phyloP scores from a whole-genome alignment of 352 stramenopile genomes.

The Globisporangium irregulare region DNA sequence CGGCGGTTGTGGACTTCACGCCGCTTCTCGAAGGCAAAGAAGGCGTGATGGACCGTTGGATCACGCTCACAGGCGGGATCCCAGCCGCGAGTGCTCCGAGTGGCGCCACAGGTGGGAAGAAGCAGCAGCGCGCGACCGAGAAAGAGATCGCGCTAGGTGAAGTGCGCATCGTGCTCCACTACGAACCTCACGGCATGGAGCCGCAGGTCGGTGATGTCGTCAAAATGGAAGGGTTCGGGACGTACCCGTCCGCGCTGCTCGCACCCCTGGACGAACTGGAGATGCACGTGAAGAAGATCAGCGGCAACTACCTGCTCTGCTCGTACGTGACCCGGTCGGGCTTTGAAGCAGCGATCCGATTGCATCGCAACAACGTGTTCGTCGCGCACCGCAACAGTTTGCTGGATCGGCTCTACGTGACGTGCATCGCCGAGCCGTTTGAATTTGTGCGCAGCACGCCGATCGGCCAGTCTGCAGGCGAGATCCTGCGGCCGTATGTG shows the following conservation, averaged over 20 bases:
- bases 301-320: slow-evolving; percentile 74
- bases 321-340: slow-evolving; percentile 62
- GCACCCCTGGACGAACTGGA: slow-evolving; percentile 66
- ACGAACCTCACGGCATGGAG: slow-evolving; percentile 79
- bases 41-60: slow-evolving; percentile 76
- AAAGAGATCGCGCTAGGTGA: slow-evolving; percentile 60
- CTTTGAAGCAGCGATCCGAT: slow-evolving; percentile 54
- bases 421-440: slow-evolving; percentile 61
- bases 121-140: slow-evolving; percentile 25
- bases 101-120: slow-evolving; percentile 28
- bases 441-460: slow-evolving; percentile 69
- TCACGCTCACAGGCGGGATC: slow-evolving; percentile 56
- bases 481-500: slow-evolving; percentile 60
- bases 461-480: slow-evolving; percentile 50
- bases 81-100: slow-evolving; percentile 14
- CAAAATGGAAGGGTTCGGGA: slow-evolving; percentile 74
- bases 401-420: slow-evolving; percentile 67
- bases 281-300: slow-evolving; percentile 80
- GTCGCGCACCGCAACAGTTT: slow-evolving; percentile 70
- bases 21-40: slow-evolving; percentile 71
- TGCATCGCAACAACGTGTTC: slow-evolving; percentile 81
- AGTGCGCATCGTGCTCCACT: slow-evolving; percentile 75
- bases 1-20: slow-evolving; percentile 65
- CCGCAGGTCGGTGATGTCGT: slow-evolving; percentile 65
- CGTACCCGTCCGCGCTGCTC: slow-evolving; percentile 66